phyloP scores from a whole-genome alignment of 2,329 filamentous ascomycete genomes.

The Penicillium aurantiogriseum region DNA sequence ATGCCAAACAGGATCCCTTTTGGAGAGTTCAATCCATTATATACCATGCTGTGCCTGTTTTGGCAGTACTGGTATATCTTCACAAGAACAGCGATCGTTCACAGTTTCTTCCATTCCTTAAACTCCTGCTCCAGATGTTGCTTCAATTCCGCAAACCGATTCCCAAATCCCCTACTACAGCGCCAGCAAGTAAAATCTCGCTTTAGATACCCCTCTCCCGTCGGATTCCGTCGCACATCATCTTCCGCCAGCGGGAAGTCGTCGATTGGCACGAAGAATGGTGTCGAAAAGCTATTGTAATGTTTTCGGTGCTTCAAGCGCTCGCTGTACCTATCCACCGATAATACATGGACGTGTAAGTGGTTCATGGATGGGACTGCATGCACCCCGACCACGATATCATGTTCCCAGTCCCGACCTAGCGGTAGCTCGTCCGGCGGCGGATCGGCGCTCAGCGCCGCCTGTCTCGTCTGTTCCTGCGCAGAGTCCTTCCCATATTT shows the following conservation, averaged over 20 bases:
- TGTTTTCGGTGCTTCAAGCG: conserved; percentile 77
- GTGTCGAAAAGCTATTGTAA: conserved; percentile 87
- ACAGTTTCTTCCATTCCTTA: conserved; percentile 69
- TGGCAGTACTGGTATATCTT: conserved; percentile 1
- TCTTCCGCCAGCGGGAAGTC: conserved; percentile 72
- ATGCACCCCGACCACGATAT: conserved; percentile 78
- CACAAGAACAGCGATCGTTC: conserved; percentile 16
- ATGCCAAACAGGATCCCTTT: conserved; percentile 6
- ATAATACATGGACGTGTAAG: conserved; percentile 84
- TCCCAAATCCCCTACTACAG: conserved; percentile 71
- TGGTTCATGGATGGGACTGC: conserved; percentile 89
- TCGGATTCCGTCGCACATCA: conserved; percentile 62
- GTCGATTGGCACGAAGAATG: conserved; percentile 74
- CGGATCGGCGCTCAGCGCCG: conserved; percentile 61
- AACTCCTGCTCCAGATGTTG: conserved; percentile 74
- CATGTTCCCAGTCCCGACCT: conserved; percentile 74
- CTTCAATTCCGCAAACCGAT: conserved; percentile 71
- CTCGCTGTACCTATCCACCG: conserved; percentile 71
- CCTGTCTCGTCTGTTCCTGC: conserved; percentile 61
- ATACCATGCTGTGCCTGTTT: conserved; percentile 1
- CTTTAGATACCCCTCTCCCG: conserved; percentile 58
- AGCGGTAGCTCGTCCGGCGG: conserved; percentile 56
- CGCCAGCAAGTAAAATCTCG: conserved; percentile 78
- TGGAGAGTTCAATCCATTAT: conserved; percentile 4
- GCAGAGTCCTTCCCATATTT: conserved; percentile 63